Evolutionary conservation across 495 filamentous ascomycete species (phyloP).

Genomic region (Penicillium soppii): DNA sequence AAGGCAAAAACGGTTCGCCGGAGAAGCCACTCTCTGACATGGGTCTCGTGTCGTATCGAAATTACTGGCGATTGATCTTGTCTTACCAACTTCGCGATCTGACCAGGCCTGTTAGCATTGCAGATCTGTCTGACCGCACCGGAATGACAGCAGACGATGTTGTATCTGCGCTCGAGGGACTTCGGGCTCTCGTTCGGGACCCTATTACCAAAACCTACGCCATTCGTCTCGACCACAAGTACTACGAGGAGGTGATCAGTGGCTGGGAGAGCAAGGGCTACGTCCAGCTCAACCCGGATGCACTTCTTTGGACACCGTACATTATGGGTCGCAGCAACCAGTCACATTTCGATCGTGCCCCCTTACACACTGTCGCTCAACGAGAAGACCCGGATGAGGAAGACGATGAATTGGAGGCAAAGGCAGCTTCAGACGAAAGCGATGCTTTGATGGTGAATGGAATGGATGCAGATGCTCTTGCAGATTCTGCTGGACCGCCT

Average conservation of each 20-base stretch:
- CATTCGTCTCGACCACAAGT: conserved; percentile 77
- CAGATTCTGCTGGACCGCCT: conserved; percentile 39
- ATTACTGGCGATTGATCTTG: conserved; percentile 89
- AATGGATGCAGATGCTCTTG: conserved; percentile 17
- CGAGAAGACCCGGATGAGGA: conserved; percentile 68
- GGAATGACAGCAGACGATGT: conserved; percentile 97
- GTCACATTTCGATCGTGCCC: conserved; percentile 79
- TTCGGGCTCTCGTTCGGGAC: conserved; percentile 85
- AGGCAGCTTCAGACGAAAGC: conserved; percentile 29
- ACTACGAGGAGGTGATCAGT: conserved; percentile 78
- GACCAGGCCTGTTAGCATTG: conserved; percentile 67
- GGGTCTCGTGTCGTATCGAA: conserved; percentile 94
- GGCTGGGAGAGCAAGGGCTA: conserved; percentile 87
- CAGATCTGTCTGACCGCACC: conserved; percentile 82
- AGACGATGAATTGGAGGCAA: conserved; percentile 53
- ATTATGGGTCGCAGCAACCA: conserved; percentile 87
- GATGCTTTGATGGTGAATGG: conserved; percentile 23
- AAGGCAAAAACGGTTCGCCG: conserved; percentile 92
- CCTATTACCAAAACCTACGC: conserved; percentile 86
- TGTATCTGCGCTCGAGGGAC: conserved; percentile 83
- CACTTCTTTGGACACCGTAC: conserved; percentile 94
- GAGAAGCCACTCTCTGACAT: conserved; percentile 98
- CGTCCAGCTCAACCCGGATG: conserved; percentile 76
- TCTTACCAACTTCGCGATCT: conserved; percentile 75
- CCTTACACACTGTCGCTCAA: conserved; percentile 84